Percentiles rank a stretch among this genome's conserved stretches.
These are phyloP conservation scores for Saccharomyces mikatae DNA, from an alignment of 805 yeast species.

Conservation along the genomic window DNA sequence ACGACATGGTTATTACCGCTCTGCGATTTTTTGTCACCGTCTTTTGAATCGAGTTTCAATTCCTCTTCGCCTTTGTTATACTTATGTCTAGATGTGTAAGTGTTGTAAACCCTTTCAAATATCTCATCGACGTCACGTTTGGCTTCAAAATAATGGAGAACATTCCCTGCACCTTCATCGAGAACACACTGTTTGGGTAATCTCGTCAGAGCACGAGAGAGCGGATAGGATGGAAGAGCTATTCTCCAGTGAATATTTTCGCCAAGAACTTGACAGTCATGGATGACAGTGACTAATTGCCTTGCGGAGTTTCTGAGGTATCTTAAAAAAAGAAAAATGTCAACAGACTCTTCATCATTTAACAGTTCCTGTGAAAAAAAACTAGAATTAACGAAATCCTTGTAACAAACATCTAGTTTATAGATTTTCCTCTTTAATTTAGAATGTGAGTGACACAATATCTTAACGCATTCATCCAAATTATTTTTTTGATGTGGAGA, in stretches of 20 bases:
- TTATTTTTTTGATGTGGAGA: not conserved
- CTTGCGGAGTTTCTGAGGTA: slow-evolving; percentile 37
- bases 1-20: not conserved
- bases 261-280: slow-evolving; percentile 21
- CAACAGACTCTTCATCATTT: slow-evolving; percentile 30
- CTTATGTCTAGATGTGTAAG: slow-evolving; percentile 36
- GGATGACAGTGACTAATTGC: slow-evolving; percentile 23
- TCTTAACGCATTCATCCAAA: slow-evolving; percentile 1
- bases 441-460: slow-evolving; percentile 10
- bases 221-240: slow-evolving; percentile 34
- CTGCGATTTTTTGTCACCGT: not conserved
- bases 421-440: slow-evolving; percentile 26
- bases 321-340: slow-evolving; percentile 35
- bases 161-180: slow-evolving; percentile 42
- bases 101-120: slow-evolving; percentile 37
- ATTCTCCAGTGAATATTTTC: slow-evolving; percentile 30
- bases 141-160: slow-evolving; percentile 36
- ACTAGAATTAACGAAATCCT: slow-evolving; percentile 31
- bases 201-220: slow-evolving; percentile 34
- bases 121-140: slow-evolving; percentile 40
- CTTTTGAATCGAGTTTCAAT: not conserved
- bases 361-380: slow-evolving; percentile 32
- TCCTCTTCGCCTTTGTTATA: slow-evolving; percentile 6
- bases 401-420: slow-evolving; percentile 31
- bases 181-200: slow-evolving; percentile 36